A percentile compares a stretch with the other conserved stretches of the same genome.
phyloP scores from a whole-genome alignment of 495 filamentous ascomycete species.

The Parmelia sp. region DNA sequence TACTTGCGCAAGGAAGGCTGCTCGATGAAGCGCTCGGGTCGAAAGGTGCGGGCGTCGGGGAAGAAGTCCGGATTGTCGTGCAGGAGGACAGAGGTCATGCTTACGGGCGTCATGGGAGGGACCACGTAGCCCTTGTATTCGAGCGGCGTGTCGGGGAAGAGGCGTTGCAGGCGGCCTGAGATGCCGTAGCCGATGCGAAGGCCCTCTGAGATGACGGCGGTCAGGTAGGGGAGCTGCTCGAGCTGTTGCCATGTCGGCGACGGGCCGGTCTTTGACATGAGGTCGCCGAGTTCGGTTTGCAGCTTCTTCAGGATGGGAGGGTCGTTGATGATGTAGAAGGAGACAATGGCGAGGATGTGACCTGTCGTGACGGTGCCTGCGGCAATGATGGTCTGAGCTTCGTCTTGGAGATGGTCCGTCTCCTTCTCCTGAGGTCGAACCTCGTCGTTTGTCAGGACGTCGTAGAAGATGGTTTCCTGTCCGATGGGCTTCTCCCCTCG shows the following conservation, averaged over 20 bases:
- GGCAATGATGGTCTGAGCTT: constrained; percentile 39
- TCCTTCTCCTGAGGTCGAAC: constrained; percentile 19
- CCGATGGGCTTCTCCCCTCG: constrained; percentile 11
- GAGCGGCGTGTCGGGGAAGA: constrained; percentile 28
- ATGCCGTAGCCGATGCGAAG: constrained; percentile 32
- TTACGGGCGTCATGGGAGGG: constrained; percentile 33
- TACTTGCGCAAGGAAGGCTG: constrained; percentile 17
- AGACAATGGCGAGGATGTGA: constrained; percentile 21
- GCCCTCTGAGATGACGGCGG: constrained; percentile 34
- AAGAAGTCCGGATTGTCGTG: constrained; percentile 31
- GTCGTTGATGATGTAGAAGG: constrained; percentile 36
- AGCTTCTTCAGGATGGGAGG: constrained; percentile 30
- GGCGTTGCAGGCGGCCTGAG: constrained; percentile 25
- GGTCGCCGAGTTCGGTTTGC: constrained; percentile 31
- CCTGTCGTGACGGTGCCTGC: constrained; percentile 39
- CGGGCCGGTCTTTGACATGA: constrained; percentile 4
- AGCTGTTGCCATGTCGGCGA: constrained; percentile 31
- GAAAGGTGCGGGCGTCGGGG: constrained; percentile 33
- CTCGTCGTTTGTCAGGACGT: constrained; percentile 19
- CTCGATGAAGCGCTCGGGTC: constrained; percentile 39
- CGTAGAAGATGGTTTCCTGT: constrained; percentile 23
- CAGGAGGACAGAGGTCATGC: constrained; percentile 35
- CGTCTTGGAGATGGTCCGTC: constrained; percentile 33
- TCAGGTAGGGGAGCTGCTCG: constrained; percentile 43
- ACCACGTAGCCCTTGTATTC: constrained; percentile 17